Percentiles rank a stretch among this genome's conserved stretches.
phyloP scores from a whole-genome alignment of 2,329 filamentous ascomycete genomes.

The Trichoderma hamatum region DNA sequence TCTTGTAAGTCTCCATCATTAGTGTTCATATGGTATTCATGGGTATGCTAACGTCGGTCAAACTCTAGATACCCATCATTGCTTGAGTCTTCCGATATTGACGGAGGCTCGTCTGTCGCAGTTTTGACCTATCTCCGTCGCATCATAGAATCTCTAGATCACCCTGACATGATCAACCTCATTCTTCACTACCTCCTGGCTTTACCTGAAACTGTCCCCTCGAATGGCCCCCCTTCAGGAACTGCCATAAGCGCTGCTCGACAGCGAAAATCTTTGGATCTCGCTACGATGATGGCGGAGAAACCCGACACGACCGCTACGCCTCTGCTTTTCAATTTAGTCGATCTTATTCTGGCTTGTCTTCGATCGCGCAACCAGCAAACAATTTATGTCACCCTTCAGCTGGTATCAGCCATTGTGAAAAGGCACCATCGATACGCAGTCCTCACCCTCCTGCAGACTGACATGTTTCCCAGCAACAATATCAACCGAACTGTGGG shows the following conservation, averaged over 20 bases:
- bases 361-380: constrained; percentile 82
- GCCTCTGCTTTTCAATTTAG: constrained; percentile 87
- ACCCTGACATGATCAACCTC: constrained; percentile 91
- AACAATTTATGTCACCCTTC: constrained; percentile 86
- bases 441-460: constrained; percentile 73
- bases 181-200: constrained; percentile 91
- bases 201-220: constrained; percentile 61
- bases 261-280: constrained; percentile 85
- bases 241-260: constrained; percentile 69
- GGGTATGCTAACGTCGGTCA: background rate
- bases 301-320: constrained; percentile 74
- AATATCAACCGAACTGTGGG: constrained; percentile 67
- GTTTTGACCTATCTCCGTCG: constrained; percentile 91
- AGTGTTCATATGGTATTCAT: background rate
- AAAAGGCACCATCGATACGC: constrained; percentile 88
- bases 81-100: constrained; percentile 93
- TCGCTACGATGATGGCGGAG: constrained; percentile 76
- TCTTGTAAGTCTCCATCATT: constrained; percentile 65
- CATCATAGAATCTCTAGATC: constrained; percentile 87
- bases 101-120: constrained; percentile 94
- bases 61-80: constrained; percentile 81
- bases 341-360: constrained; percentile 86
- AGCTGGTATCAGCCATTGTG: constrained; percentile 82
- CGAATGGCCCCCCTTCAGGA: constrained; percentile 43
- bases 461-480: constrained; percentile 59